These are phyloP conservation scores for Coemansia sp. DNA, from an alignment of 192 early-diverging fungal genomes.

Conservation along the genomic window DNA sequence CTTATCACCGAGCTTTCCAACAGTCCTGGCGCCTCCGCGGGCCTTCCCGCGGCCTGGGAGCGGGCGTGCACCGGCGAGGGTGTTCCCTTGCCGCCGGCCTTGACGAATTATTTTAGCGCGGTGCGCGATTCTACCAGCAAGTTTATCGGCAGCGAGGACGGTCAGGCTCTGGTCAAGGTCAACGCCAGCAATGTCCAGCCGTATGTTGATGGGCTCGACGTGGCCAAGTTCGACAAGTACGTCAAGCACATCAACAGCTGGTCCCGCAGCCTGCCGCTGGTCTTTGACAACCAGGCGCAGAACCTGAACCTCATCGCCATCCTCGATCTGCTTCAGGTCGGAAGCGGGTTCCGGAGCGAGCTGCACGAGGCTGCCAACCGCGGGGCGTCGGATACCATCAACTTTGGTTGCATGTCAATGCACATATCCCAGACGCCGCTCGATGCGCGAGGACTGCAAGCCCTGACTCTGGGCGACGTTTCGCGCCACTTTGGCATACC, in stretches of 20 bases:
- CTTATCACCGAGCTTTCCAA: slow-evolving; percentile 36
- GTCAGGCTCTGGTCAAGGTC: slow-evolving; percentile 37
- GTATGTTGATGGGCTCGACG: slow-evolving; percentile 44
- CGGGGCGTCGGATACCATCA: slow-evolving; percentile 76
- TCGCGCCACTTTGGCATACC: slow-evolving; percentile 75
- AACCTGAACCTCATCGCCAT: slow-evolving; percentile 80
- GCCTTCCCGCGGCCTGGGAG: slow-evolving; percentile 33
- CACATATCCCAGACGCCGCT: slow-evolving; percentile 71
- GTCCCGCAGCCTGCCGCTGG: slow-evolving; percentile 71
- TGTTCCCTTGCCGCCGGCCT: slow-evolving; percentile 20
- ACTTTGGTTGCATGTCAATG: slow-evolving; percentile 82
- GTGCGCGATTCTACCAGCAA: slow-evolving; percentile 46
- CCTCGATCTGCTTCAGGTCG: slow-evolving; percentile 77
- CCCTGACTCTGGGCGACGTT: slow-evolving; percentile 64
- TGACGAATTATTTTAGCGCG: slow-evolving; percentile 32
- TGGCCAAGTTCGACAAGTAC: slow-evolving; percentile 38
- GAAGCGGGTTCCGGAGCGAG: slow-evolving; percentile 72
- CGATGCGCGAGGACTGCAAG: slow-evolving; percentile 62
- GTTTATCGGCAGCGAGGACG: slow-evolving; percentile 17
- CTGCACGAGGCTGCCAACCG: slow-evolving; percentile 66
- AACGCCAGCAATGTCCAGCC: slow-evolving; percentile 21
- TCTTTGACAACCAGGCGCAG: slow-evolving; percentile 71
- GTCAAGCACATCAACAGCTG: slow-evolving; percentile 44
- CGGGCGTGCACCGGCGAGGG: slow-evolving; percentile 28
- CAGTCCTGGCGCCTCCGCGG: slow-evolving; percentile 1